These are phyloP conservation scores for Cryptococcus deneoformans DNA, from an alignment of 1,284 basidiomycete species.

Conservation along the genomic window DNA sequence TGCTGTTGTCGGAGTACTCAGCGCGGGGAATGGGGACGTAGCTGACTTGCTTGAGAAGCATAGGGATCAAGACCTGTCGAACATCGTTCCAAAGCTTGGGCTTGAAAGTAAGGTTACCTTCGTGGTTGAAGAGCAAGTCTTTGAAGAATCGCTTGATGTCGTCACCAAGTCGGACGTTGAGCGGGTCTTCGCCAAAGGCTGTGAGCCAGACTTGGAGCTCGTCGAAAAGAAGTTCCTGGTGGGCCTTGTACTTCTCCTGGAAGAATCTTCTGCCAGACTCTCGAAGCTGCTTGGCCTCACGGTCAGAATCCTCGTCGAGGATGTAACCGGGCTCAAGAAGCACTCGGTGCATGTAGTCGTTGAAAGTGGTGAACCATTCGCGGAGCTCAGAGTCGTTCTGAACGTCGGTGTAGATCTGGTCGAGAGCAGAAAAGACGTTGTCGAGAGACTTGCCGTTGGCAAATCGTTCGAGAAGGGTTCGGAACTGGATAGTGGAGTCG, in stretches of 20 bases:
- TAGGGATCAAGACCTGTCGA: conserved; percentile 74
- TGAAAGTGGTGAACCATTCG: conserved; percentile 69
- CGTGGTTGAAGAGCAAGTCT: conserved; percentile 68
- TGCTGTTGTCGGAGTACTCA: conserved; percentile 82
- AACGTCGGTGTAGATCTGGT: conserved; percentile 72
- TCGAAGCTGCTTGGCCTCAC: conserved; percentile 60
- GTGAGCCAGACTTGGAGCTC: conserved; percentile 72
- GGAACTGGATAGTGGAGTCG: conserved; percentile 63
- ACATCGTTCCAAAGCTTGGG: conserved; percentile 82
- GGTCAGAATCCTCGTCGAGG: conserved; percentile 70
- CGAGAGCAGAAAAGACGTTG: conserved; percentile 67
- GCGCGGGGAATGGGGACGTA: conserved; percentile 88
- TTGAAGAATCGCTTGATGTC: conserved; percentile 80
- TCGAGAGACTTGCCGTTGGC: conserved; percentile 69
- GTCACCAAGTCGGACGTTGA: conserved; percentile 75
- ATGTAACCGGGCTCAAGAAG: conserved; percentile 87
- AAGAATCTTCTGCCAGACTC: conserved; percentile 76
- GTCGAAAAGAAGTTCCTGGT: conserved; percentile 79
- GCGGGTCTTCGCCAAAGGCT: conserved; percentile 77
- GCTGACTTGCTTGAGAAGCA: conserved; percentile 70
- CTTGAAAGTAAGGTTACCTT: conserved; percentile 89
- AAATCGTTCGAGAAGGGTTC: conserved; percentile 84
- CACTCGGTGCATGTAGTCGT: conserved; percentile 65
- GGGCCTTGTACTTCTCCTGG: conserved; percentile 74
- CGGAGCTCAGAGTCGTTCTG: conserved; percentile 71